Evolutionary conservation across 2,329 filamentous ascomycete species (phyloP).

Genomic region (Diaporthe nobilis): DNA sequence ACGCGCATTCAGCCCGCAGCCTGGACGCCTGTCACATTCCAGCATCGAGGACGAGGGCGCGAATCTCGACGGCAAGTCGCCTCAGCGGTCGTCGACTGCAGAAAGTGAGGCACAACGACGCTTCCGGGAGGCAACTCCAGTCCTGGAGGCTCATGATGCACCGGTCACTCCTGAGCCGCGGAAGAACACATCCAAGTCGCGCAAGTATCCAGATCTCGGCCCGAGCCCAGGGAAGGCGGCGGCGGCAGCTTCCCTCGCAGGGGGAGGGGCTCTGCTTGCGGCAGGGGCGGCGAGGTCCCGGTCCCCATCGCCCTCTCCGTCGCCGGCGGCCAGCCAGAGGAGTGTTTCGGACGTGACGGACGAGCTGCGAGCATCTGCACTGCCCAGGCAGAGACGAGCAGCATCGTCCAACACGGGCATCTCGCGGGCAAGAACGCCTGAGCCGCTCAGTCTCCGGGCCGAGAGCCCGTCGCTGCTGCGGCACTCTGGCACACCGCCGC

Average conservation of each 20-base stretch:
- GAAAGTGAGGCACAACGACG: constrained; percentile 32
- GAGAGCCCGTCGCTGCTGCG: constrained; percentile 71
- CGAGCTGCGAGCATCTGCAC: constrained; percentile 44
- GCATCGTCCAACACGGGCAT: constrained; percentile 67
- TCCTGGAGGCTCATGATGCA: constrained; percentile 55
- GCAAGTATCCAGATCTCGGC: constrained; percentile 47
- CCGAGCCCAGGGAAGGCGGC: constrained; percentile 48
- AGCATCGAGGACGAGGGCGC: constrained; percentile 40
- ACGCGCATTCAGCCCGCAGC: constrained; percentile 39
- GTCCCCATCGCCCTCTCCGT: constrained; percentile 49
- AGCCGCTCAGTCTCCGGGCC: constrained; percentile 70
- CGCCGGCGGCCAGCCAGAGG: constrained; percentile 46
- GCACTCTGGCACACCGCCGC: constrained; percentile 72
- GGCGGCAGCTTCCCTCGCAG: constrained; percentile 29
- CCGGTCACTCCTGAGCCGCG: constrained; percentile 61
- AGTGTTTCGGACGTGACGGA: constrained; percentile 58
- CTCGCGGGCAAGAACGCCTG: constrained; percentile 66
- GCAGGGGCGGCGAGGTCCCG: constrained; percentile 45
- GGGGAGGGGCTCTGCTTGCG: constrained; percentile 54
- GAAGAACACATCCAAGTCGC: constrained; percentile 51
- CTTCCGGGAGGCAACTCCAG: constrained; percentile 51
- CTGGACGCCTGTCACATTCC: constrained; percentile 34
- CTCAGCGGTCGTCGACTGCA: constrained; percentile 28
- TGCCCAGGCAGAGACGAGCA: constrained; percentile 55
- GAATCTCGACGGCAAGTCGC: constrained; percentile 4